Conservation (phyloP, 148 eudicot species). For the Salicornia ramosissima region DNA sequence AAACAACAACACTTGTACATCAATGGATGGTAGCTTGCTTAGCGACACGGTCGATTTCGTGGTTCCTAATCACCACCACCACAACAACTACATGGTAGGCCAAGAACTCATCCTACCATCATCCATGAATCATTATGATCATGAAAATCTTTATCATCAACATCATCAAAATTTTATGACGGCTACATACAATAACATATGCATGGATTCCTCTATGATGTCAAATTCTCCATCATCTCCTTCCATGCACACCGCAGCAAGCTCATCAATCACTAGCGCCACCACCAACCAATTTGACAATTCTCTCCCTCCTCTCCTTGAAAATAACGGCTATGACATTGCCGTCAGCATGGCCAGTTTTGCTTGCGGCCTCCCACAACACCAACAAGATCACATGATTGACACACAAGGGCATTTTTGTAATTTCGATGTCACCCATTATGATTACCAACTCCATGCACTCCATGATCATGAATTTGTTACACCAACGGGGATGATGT, state of each 20-base stretch:
- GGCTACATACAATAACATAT: slow-evolving; percentile 12
- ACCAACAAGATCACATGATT: neutral
- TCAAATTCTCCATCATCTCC: slow-evolving; percentile 14
- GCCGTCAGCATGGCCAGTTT: slow-evolving; percentile 2
- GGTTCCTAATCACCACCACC: slow-evolving; percentile 31
- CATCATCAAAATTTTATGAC: slow-evolving; percentile 26
- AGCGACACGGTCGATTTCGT: neutral
- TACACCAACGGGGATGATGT: neutral
- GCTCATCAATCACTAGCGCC: neutral
- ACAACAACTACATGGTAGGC: slow-evolving; percentile 17
- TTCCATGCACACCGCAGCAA: slow-evolving; percentile 19
- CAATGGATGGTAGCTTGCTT: slow-evolving; percentile 22
- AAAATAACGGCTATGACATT: neutral
- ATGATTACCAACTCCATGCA: neutral
- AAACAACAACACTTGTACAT: slow-evolving; percentile 49
- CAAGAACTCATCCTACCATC: slow-evolving; percentile 23
- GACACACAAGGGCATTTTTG: neutral
- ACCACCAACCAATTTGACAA: slow-evolving; percentile 15
- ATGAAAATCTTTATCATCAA: slow-evolving; percentile 16
- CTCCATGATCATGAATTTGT: neutral
- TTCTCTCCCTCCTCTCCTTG: slow-evolving; percentile 18
- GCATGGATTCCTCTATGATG: slow-evolving; percentile 4
- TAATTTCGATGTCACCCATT: neutral
- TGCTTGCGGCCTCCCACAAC: slow-evolving; percentile 2
- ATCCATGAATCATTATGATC: slow-evolving; percentile 9